Base-by-base conservation (phyloP, 2,329 filamentous ascomycete species). In the Neonectria punicea region DNA sequence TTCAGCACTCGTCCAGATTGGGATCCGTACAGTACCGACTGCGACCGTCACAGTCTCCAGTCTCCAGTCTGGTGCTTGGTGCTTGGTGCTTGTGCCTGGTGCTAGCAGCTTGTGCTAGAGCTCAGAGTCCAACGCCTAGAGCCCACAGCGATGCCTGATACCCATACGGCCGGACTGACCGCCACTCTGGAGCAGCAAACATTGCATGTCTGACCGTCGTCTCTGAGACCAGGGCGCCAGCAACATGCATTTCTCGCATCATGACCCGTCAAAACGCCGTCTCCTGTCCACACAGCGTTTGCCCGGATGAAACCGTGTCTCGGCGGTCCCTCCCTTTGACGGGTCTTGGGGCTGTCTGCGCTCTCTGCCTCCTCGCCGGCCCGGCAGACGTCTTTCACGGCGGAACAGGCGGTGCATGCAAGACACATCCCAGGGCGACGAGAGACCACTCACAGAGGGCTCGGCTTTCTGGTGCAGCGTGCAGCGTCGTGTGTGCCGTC, bases 211-310 rank as follows among this genome's bases (percentile, higher is more conserved):
- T 62, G 65, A 56, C 30, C 39, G 39, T 51, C 53, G 54, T 9
- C 36, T 36, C 64, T 67, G 63, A 65, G 66, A 68, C 64, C 49
- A 41, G 57, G 36, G 18, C 28, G 43, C 39, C 47, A 50, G 56
- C 53, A 49, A 59, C 62, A 68, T 64, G 64, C 69, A 67, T 67
- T 63, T 71, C 70, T 70, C 62, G 63, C 70, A 68, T 70, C 58
- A 68, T 66, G 61, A 63, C 63, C 67, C 69, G 55, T 68, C 50
- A 46, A 43, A 51, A 13, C 59, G 60, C 46, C 61, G 57, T n/a
- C 36, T 61, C 34, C 47, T 67, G 67, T 51, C 30, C 30, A 51
- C 28, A 51, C 28, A 51, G 58, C 65, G 70, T 71, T 70, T 71
- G 67, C 70, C 63, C 58, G 50, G 55, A 67, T 64, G 68, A 70